Base-by-base conservation (phyloP, 2,329 filamentous ascomycete genomes). In the Aspergillus nomiae region DNA sequence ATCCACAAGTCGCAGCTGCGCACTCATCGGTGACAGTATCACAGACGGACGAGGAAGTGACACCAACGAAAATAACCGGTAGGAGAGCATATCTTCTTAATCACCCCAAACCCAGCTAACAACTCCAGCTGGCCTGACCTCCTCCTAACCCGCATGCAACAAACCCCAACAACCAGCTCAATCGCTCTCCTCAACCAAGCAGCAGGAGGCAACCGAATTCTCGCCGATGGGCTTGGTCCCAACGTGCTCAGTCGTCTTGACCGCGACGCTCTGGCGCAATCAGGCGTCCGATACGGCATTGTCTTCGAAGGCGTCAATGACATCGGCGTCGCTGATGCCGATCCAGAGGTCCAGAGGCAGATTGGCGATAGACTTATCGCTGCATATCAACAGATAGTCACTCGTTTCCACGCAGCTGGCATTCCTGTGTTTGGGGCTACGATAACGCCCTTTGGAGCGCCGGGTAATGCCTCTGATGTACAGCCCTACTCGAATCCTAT, bases 261-360 rank as follows among this genome's bases (percentile, higher is more conserved):
- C 70, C 83, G 88, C n/a, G 89, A 91, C 70, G 84, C 89, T 2
- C 80, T 91, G 2, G 74, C 83, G 0, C 84, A 87, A 36, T 80
- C 84, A 0, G 85, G 85, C 4, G 83, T 87, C 2, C 80, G 81
- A 67, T 90, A 88, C 69, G 85, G 85, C 26, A 83, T 91, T 77
- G 81, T 90, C 43, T 91, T 90, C 71, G 86, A 89, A 73, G 88
- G 89, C 24, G 87, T 91, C 32, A 90, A 90, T 70, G 89, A 91
- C 69, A 90, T 91, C 61, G 89, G 88, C 4, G 78, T 74, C 1
- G 83, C 81, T 0, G 76, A 77, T 2, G 69, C 82, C 0, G 83
- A 84, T 26, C 56, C 73, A 0, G 74, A 71, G 0, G 76, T 80
- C 0, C 86, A 89, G 67, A 65, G 68, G 3, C 70, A 74, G 4